phyloP scores from a whole-genome alignment of 1,284 basidiomycete genomes.

The Moesziomyces aphidis region DNA sequence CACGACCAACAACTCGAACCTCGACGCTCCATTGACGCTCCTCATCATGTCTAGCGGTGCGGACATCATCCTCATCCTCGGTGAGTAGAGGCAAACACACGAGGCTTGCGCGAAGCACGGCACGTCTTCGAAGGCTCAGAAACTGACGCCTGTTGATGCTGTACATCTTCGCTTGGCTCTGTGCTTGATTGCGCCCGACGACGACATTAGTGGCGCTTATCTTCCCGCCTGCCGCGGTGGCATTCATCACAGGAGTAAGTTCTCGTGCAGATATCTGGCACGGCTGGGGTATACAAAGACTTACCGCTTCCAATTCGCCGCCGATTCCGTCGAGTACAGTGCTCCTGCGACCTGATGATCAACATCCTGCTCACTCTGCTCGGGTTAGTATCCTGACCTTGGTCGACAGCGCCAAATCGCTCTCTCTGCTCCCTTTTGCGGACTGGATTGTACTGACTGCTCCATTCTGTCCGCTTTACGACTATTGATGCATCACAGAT shows the following conservation, averaged over 20 bases:
- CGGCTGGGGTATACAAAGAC: background rate
- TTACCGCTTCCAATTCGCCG: background rate
- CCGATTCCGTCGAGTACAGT: constrained; percentile 13
- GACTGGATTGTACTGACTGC: too few species aligned
- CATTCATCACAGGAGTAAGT: constrained; percentile 75
- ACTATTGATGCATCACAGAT: constrained; percentile 5
- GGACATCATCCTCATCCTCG: constrained; percentile 52
- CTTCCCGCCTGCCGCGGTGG: constrained; percentile 73
- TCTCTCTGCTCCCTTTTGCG: too few species aligned
- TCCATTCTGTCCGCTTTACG: background rate
- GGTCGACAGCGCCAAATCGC: too few species aligned
- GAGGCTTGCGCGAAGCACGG: too few species aligned
- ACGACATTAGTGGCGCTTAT: constrained; percentile 74
- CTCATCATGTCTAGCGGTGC: constrained; percentile 32
- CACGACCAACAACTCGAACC: background rate
- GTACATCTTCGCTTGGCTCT: background rate
- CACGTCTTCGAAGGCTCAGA: too few species aligned
- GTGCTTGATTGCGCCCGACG: background rate
- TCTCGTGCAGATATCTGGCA: too few species aligned
- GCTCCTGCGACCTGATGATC: constrained; percentile 76
- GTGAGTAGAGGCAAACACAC: constrained; percentile 10
- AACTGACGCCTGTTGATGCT: too few species aligned
- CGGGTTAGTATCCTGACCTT: constrained; percentile 55
- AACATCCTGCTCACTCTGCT: constrained; percentile 80
- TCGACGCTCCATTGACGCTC: background rate